phyloP scores from a whole-genome alignment of 1,284 basidiomycete species.

The Cryptococcus hybrid region DNA sequence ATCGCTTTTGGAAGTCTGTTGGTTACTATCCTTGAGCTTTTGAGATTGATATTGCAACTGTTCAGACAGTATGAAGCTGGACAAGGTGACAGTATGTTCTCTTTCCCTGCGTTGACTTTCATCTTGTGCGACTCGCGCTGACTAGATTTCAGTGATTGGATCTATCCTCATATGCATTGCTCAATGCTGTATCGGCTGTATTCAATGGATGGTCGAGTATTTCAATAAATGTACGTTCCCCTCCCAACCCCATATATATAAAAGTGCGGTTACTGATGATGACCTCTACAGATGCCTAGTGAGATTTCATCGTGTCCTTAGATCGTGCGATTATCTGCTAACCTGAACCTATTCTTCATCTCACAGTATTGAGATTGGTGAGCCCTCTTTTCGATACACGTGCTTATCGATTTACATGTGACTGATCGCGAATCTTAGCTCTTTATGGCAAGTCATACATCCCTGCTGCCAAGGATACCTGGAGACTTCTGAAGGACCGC shows the following conservation, averaged over 20 bases:
- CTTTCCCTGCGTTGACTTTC: background rate
- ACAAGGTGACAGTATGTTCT: conserved; percentile 68
- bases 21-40: conserved; percentile 77
- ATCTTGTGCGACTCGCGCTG: background rate
- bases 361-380: conserved; percentile 63
- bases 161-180: conserved; percentile 35
- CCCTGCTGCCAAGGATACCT: conserved; percentile 84
- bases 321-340: background rate
- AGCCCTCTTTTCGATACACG: conserved; percentile 4
- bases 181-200: conserved; percentile 72
- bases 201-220: conserved; percentile 69
- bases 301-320: background rate
- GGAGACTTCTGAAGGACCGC: conserved; percentile 78
- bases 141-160: background rate
- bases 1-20: conserved; percentile 88
- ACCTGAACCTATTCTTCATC: conserved; percentile 44
- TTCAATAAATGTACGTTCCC: conserved; percentile 64
- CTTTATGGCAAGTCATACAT: conserved; percentile 86
- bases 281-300: conserved; percentile 35
- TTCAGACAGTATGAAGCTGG: conserved; percentile 65
- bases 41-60: conserved; percentile 65
- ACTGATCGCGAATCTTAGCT: conserved; percentile 50
- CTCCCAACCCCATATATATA: background rate
- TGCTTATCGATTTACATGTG: background rate
- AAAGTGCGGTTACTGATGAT: background rate